These are phyloP conservation scores for Ceratocystis diversiconidia DNA, from an alignment of 2,329 filamentous ascomycete genomes.

Conservation along the genomic window DNA sequence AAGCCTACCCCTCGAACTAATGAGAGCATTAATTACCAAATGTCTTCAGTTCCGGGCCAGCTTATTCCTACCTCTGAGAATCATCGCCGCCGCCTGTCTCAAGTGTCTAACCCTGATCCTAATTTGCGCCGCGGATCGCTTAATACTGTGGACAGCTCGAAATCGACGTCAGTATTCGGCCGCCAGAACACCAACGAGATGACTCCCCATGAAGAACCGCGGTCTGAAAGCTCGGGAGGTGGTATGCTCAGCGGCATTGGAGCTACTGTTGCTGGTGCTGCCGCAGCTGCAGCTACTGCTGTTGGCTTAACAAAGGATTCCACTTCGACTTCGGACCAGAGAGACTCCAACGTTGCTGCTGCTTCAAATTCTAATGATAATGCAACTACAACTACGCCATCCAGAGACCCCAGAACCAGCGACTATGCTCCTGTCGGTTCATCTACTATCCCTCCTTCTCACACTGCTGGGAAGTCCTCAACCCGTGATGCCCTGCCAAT, in stretches of 20 bases:
- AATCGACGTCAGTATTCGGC: neutral
- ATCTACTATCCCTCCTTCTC: neutral
- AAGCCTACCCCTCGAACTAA: conserved; percentile 10
- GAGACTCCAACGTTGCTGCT: neutral
- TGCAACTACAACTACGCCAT: neutral
- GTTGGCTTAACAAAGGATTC: conserved; percentile 11
- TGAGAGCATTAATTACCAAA: conserved; percentile 10
- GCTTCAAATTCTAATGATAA: neutral
- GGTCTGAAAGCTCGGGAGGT: neutral
- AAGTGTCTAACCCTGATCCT: conserved; percentile 7
- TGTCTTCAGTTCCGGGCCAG: conserved; percentile 13
- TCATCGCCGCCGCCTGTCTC: conserved; percentile 9
- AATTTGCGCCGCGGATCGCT: conserved; percentile 1
- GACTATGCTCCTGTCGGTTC: neutral
- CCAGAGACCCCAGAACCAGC: neutral
- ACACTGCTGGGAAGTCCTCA: neutral
- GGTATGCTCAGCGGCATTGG: conserved; percentile 15
- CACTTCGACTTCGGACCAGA: neutral
- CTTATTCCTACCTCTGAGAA: conserved; percentile 13
- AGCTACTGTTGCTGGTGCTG: conserved; percentile 17
- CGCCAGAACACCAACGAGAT: neutral
- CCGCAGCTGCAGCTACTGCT: conserved; percentile 15
- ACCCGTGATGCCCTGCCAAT: neutral
- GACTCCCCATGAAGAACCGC: neutral
- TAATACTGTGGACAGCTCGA: neutral